phyloP scores from a whole-genome alignment of 345 rosid species.

The Gossypium australe region DNA sequence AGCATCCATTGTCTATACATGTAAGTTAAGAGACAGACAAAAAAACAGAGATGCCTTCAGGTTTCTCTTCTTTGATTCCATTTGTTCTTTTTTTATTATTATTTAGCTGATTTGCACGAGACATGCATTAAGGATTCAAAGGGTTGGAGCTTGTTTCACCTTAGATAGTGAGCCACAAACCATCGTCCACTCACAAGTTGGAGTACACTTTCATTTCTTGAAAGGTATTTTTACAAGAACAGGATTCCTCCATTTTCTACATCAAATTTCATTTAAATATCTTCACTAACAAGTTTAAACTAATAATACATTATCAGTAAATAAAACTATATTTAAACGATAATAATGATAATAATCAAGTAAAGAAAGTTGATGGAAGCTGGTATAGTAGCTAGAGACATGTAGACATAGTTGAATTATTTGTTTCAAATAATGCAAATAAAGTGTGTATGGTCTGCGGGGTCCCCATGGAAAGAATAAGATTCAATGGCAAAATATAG shows the following conservation, averaged over 20 bases:
- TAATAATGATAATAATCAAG: too few relatives aligned
- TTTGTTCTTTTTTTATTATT: too few relatives aligned
- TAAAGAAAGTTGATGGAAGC: too few relatives aligned
- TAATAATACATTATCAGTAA: too few relatives aligned
- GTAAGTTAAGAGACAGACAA: conserved; percentile 21
- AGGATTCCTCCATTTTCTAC: conserved; percentile 29
- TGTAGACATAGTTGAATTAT: too few relatives aligned
- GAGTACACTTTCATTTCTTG: conserved; percentile 9
- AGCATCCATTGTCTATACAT: conserved; percentile 38
- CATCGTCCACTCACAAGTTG: conserved; percentile 36
- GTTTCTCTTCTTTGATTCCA: background rate
- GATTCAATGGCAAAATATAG: conserved; percentile 29
- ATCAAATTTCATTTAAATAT: too few relatives aligned
- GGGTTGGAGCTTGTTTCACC: conserved; percentile 26
- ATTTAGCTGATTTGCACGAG: too few relatives aligned
- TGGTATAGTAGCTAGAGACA: too few relatives aligned
- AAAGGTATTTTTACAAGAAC: conserved; percentile 18
- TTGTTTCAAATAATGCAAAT: too few relatives aligned
- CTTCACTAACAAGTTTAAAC: too few relatives aligned
- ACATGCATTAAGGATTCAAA: conserved; percentile 17
- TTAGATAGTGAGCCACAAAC: conserved; percentile 30
- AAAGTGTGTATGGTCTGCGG: conserved; percentile 27
- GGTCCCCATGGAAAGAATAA: conserved; percentile 43
- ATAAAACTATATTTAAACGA: too few relatives aligned
- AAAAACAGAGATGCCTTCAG: conserved; percentile 22